phyloP scores from a whole-genome alignment of 78 protist genomes.

The Dictyostelium capitatum region DNA sequence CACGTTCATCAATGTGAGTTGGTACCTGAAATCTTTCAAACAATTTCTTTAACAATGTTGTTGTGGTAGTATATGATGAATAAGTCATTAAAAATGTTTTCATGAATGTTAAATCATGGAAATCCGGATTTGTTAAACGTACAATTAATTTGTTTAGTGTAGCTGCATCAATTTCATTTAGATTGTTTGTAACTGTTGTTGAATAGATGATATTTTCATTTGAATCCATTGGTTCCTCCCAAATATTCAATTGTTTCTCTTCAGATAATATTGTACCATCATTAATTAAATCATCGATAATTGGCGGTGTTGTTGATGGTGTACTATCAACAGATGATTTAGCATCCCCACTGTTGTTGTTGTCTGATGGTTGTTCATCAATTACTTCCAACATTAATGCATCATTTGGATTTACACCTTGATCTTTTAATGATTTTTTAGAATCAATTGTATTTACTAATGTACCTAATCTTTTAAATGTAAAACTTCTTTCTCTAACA shows the following conservation, averaged over 20 bases:
- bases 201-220: conserved; percentile 33
- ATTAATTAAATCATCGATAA: not conserved
- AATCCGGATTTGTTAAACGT: conserved; percentile 40
- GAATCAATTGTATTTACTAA: conserved; percentile 27
- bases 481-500: conserved; percentile 50
- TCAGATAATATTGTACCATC: conserved; percentile 27
- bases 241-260: conserved; percentile 36
- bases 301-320: not conserved
- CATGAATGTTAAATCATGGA: conserved; percentile 80
- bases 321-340: not conserved
- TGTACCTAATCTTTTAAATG: conserved; percentile 54
- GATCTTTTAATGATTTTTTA: conserved; percentile 36
- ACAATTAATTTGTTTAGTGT: conserved; percentile 62
- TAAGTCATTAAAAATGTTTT: conserved; percentile 82
- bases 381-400: conserved; percentile 36
- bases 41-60: conserved; percentile 40
- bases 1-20: conserved; percentile 41
- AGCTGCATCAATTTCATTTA: conserved; percentile 51
- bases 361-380: not conserved
- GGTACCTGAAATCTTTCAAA: conserved; percentile 83
- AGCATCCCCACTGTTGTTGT: not conserved
- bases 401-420: conserved; percentile 74
- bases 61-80: conserved; percentile 63
- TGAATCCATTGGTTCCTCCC: conserved; percentile 71
- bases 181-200: not conserved